phyloP scores from a whole-genome alignment of 768 basidiomycete species.

The Jaapia argillacea region DNA sequence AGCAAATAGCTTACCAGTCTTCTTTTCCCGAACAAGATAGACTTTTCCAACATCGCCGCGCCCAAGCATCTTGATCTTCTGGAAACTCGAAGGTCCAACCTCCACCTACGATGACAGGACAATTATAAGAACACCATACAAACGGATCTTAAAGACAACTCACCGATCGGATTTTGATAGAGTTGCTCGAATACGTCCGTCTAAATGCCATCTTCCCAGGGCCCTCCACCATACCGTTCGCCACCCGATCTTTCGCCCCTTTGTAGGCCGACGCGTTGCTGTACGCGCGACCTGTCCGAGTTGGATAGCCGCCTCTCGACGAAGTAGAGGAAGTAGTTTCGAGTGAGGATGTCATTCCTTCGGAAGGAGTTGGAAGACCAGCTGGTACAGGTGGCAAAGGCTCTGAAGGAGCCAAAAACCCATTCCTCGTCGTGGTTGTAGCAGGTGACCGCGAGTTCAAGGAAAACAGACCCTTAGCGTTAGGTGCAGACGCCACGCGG shows the following conservation, averaged over 20 bases:
- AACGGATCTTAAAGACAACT: conserved; percentile 17
- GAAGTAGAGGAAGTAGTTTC: conserved; percentile 76
- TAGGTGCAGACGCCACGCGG: conserved; percentile 93
- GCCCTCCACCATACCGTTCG: conserved; percentile 33
- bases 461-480: conserved; percentile 84
- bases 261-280: conserved; percentile 21
- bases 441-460: conserved; percentile 45
- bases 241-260: conserved; percentile 33
- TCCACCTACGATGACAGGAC: conserved; percentile 52
- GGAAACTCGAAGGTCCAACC: conserved; percentile 88
- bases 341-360: conserved; percentile 58
- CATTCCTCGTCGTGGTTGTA: conserved; percentile 55
- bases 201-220: conserved; percentile 71
- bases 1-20: conserved; percentile 89
- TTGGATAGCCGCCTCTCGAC: conserved; percentile 43
- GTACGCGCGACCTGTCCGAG: conserved; percentile 26
- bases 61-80: conserved; percentile 96
- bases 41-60: conserved; percentile 99
- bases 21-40: conserved; percentile 97
- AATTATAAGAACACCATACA: neutral
- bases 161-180: conserved; percentile 88
- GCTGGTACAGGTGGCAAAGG: conserved; percentile 45
- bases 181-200: conserved; percentile 94
- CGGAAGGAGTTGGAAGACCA: conserved; percentile 35
- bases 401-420: conserved; percentile 65